Evolutionary conservation across 345 rosid genomes (phyloP).

Genomic region (Arabis hirsuta): DNA sequence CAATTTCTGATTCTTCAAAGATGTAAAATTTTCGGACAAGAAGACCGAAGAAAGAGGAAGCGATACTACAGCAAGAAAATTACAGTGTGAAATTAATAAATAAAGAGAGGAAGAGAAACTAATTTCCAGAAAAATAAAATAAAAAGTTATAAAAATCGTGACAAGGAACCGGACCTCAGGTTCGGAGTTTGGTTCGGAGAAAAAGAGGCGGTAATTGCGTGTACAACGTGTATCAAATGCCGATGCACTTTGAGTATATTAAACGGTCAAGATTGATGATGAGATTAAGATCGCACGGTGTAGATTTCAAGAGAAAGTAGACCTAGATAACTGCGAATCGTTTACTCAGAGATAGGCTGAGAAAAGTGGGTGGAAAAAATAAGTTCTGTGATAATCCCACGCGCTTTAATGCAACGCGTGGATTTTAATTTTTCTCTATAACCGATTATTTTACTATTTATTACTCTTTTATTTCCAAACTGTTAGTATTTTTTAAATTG

Average conservation of each 20-base stretch:
- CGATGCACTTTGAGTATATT: constrained; percentile 7
- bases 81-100: constrained; percentile 17
- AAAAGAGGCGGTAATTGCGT: constrained; percentile 15
- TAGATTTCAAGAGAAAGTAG: constrained; percentile 26
- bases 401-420: constrained; percentile 52
- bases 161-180: constrained; percentile 35
- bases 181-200: constrained; percentile 41
- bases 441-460: background rate
- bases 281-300: constrained; percentile 22
- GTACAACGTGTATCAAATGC: constrained; percentile 3
- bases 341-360: constrained; percentile 29
- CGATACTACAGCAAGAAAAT: constrained; percentile 33
- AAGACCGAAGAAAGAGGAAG: constrained; percentile 46
- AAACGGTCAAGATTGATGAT: constrained; percentile 35
- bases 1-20: constrained; percentile 3
- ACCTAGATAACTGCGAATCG: constrained; percentile 15
- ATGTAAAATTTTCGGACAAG: constrained; percentile 42
- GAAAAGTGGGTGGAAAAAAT: constrained; percentile 35
- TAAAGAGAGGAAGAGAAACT: background rate
- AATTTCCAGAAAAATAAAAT: background rate
- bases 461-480: background rate
- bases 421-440: background rate
- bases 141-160: background rate
- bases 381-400: constrained; percentile 42
- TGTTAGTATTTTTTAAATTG: background rate